Conservation (phyloP, 257 asterid genomes). For the Linderniella brevidens region DNA sequence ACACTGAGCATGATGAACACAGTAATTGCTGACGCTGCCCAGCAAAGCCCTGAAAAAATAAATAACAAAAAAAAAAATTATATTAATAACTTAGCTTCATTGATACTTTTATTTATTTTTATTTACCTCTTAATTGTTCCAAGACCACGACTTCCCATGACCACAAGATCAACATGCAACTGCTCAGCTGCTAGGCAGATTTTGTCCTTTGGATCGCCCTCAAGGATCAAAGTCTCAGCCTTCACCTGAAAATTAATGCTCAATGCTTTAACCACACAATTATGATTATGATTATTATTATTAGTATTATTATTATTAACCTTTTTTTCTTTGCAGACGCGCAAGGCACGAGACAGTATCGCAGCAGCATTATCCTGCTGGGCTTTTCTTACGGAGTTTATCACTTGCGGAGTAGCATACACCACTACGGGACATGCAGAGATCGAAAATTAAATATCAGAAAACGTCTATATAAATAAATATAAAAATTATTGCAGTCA, state of each 20-base stretch:
- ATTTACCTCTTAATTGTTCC: slow-evolving; percentile 41
- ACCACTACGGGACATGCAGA: slow-evolving; percentile 16
- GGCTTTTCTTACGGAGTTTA: slow-evolving; percentile 37
- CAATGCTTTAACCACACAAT: no score
- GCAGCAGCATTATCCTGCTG: slow-evolving; percentile 34
- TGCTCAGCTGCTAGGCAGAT: slow-evolving; percentile 31
- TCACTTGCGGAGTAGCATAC: slow-evolving; percentile 29
- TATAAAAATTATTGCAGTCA: not conserved
- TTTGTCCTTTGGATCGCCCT: slow-evolving; percentile 43
- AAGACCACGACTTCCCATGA: slow-evolving; percentile 46
- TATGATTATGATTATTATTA: no score
- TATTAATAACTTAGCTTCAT: not conserved
- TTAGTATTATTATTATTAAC: no score
- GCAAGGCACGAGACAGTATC: slow-evolving; percentile 35
- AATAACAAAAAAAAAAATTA: no score
- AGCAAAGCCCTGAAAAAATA: slow-evolving; percentile 22
- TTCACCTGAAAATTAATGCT: slow-evolving; percentile 13
- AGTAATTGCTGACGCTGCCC: slow-evolving; percentile 37
- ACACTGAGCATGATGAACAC: slow-evolving; percentile 31
- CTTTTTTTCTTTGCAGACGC: slow-evolving; percentile 38
- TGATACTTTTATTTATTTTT: not conserved
- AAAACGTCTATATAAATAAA: not conserved
- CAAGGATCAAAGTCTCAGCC: slow-evolving; percentile 26
- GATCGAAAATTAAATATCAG: not conserved
- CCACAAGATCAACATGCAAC: slow-evolving; percentile 27